Percentiles rank a stretch among this genome's conserved stretches.
Conservation (phyloP, 2,329 filamentous ascomycete genomes). For the Epichloe glyceriae region DNA sequence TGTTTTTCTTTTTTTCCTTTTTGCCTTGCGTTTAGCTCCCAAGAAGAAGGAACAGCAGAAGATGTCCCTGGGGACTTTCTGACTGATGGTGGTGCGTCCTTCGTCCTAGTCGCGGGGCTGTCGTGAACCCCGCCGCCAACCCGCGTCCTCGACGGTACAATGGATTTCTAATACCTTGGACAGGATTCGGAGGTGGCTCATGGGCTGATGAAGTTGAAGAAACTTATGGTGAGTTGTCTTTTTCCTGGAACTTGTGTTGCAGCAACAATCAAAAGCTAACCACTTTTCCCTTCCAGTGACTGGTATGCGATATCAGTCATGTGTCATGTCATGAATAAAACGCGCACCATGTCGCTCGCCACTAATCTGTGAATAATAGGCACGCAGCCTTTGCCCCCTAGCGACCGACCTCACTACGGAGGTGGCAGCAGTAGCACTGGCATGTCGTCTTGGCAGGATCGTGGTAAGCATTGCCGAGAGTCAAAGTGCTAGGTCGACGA, state of each 20-base stretch:
- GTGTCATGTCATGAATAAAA: neutral
- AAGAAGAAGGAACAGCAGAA: constrained; percentile 91
- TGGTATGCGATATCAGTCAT: constrained; percentile 17
- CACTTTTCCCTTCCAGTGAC: constrained; percentile 14
- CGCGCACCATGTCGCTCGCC: neutral
- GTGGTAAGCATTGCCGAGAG: constrained; percentile 22
- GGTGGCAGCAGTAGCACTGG: constrained; percentile 16
- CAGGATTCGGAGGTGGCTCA: constrained; percentile 53
- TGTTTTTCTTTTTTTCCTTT: constrained; percentile 1
- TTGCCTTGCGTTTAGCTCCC: constrained; percentile 58
- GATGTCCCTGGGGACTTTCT: constrained; percentile 96
- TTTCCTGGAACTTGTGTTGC: neutral
- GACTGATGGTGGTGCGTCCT: constrained; percentile 66
- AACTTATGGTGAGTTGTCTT: constrained; percentile 51
- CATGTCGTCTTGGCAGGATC: constrained; percentile 29
- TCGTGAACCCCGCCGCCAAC: constrained; percentile 12
- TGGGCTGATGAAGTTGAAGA: constrained; percentile 99
- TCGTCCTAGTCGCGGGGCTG: constrained; percentile 10
- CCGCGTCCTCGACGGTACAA: constrained; percentile 9
- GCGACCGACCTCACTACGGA: constrained; percentile 29
- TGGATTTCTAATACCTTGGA: neutral
- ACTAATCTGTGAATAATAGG: constrained; percentile 21
- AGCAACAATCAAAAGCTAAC: constrained; percentile 15
- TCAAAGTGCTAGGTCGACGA: neutral
- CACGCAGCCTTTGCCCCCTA: constrained; percentile 42